Evolutionary conservation across 345 rosid genomes (phyloP).

Genomic region (Populus tremula): DNA sequence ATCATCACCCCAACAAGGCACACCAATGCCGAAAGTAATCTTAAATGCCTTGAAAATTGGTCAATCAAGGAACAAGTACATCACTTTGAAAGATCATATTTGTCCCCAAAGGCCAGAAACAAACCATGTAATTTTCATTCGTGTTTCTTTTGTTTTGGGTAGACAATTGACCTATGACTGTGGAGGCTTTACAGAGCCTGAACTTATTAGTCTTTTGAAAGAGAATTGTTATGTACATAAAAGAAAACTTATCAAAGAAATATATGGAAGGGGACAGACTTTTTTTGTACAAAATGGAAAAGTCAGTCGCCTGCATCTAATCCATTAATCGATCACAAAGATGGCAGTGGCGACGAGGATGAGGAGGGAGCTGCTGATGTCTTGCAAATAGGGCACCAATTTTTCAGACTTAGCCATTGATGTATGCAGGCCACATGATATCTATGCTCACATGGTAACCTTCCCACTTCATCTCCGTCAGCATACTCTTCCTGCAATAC

Average conservation of each 20-base stretch:
- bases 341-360: slow-evolving; percentile 6
- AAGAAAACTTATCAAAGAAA: not conserved
- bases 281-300: slow-evolving; percentile 35
- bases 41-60: not conserved
- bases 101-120: slow-evolving; percentile 3
- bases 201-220: slow-evolving; percentile 34
- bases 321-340: slow-evolving; percentile 13
- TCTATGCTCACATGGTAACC: slow-evolving; percentile 68
- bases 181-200: slow-evolving; percentile 9
- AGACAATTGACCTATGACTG: slow-evolving; percentile 6
- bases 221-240: slow-evolving; percentile 33
- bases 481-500: slow-evolving; percentile 75
- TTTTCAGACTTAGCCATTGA: slow-evolving; percentile 86
- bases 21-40: not conserved
- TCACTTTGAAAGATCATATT: not conserved
- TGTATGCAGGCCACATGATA: slow-evolving; percentile 67
- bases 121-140: slow-evolving; percentile 12
- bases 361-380: slow-evolving; percentile 49
- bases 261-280: slow-evolving; percentile 4
- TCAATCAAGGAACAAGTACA: not conserved
- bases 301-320: slow-evolving; percentile 15
- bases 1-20: not conserved
- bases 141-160: slow-evolving; percentile 3
- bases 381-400: slow-evolving; percentile 96
- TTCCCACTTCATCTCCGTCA: slow-evolving; percentile 71